phyloP scores from a whole-genome alignment of 2,329 filamentous ascomycete genomes.

The Thelonectria blattea region DNA sequence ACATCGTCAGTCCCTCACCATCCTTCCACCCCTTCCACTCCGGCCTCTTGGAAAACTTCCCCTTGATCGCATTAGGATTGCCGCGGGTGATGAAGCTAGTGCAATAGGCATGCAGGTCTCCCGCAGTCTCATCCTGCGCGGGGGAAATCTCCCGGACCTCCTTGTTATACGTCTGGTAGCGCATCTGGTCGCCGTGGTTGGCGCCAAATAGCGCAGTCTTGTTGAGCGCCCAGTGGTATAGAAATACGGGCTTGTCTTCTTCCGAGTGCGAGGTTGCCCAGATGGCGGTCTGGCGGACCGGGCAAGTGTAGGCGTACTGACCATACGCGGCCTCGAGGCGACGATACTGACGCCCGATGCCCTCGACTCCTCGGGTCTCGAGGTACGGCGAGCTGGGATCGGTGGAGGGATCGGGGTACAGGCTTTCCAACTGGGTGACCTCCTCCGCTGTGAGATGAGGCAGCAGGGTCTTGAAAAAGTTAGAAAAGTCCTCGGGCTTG shows the following conservation, averaged over 20 bases:
- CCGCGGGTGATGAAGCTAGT: slow-evolving; percentile 32
- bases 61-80: slow-evolving; percentile 30
- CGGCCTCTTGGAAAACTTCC: slow-evolving; percentile 30
- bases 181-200: slow-evolving; percentile 35
- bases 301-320: slow-evolving; percentile 34
- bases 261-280: slow-evolving; percentile 29
- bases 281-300: slow-evolving; percentile 31
- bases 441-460: slow-evolving; percentile 31
- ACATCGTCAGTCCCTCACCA: slow-evolving; percentile 45
- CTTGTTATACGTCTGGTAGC: slow-evolving; percentile 47
- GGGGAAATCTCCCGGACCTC: slow-evolving; percentile 45
- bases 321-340: slow-evolving; percentile 33
- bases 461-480: slow-evolving; percentile 38
- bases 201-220: slow-evolving; percentile 33
- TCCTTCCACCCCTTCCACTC: slow-evolving; percentile 36
- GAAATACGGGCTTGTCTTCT: slow-evolving; percentile 31
- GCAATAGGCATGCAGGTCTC: slow-evolving; percentile 31
- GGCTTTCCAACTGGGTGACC: slow-evolving; percentile 21
- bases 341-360: slow-evolving; percentile 28
- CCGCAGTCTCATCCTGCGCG: slow-evolving; percentile 34
- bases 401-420: slow-evolving; percentile 31
- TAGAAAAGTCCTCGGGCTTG: slow-evolving; percentile 32
- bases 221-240: slow-evolving; percentile 42
- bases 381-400: slow-evolving; percentile 26
- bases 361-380: slow-evolving; percentile 23